phyloP scores from a whole-genome alignment of 2,329 filamentous ascomycete genomes.

The Mariannaea elegans region DNA sequence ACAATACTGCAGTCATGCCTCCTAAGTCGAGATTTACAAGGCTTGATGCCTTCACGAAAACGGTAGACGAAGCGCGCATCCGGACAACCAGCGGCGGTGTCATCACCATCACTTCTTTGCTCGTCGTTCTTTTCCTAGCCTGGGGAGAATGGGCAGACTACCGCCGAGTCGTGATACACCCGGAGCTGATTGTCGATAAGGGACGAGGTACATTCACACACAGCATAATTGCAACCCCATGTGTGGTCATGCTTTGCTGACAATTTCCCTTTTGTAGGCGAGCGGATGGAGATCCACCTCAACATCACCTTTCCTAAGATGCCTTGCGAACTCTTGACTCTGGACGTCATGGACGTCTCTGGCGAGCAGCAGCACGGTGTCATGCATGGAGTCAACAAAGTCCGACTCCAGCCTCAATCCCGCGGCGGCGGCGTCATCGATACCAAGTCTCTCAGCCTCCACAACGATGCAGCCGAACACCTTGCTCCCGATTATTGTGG shows the following conservation, averaged over 20 bases:
- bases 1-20: slow-evolving; percentile 68
- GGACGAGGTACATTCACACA: slow-evolving; percentile 73
- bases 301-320: slow-evolving; percentile 95
- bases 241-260: slow-evolving; percentile 31
- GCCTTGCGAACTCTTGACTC: slow-evolving; percentile 92
- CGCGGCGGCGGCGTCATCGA: slow-evolving; percentile 84
- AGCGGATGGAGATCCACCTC: slow-evolving; percentile 99
- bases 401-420: slow-evolving; percentile 75
- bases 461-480: slow-evolving; percentile 75
- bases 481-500: slow-evolving; percentile 94
- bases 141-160: slow-evolving; percentile 98
- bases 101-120: slow-evolving; percentile 88
- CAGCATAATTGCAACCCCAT: not conserved
- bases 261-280: slow-evolving; percentile 61
- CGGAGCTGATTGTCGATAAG: slow-evolving; percentile 96
- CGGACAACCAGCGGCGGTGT: slow-evolving; percentile 95
- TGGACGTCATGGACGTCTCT: slow-evolving; percentile 99
- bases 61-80: slow-evolving; percentile 96
- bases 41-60: slow-evolving; percentile 99
- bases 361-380: slow-evolving; percentile 96
- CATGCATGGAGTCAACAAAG: slow-evolving; percentile 90
- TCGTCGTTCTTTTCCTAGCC: slow-evolving; percentile 87
- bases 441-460: slow-evolving; percentile 70
- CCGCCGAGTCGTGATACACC: slow-evolving; percentile 82
- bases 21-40: slow-evolving; percentile 92